These are phyloP conservation scores for Lagenaria siceraria DNA, from an alignment of 306 rosid species.

Conservation along the genomic window DNA sequence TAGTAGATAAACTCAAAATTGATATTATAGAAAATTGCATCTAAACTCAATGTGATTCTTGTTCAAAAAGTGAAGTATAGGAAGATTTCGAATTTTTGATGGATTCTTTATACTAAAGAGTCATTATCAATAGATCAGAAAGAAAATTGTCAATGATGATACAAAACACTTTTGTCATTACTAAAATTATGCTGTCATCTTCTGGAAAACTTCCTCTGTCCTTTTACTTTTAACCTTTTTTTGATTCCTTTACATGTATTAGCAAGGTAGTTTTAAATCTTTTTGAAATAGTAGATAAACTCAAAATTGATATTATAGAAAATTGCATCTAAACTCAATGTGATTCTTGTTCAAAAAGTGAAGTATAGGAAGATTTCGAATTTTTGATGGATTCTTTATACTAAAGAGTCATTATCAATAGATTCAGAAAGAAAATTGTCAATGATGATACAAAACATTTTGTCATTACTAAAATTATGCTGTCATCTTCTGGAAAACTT, in stretches of 20 bases:
- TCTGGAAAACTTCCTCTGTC: too few relatives aligned
- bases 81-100: not conserved
- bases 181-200: too few relatives aligned
- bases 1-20: not conserved
- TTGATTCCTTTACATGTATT: not conserved
- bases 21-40: not conserved
- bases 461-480: not conserved
- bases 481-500: not conserved
- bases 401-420: not conserved
- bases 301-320: not conserved
- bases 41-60: not conserved
- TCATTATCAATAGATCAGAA: too few relatives aligned
- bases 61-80: not conserved
- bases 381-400: not conserved
- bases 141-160: too few relatives aligned
- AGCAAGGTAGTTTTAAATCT: not conserved
- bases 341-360: not conserved
- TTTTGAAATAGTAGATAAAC: not conserved
- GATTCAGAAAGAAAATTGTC: not conserved
- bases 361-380: not conserved
- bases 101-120: too few relatives aligned
- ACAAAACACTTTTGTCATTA: too few relatives aligned
- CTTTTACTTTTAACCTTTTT: not conserved
- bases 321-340: not conserved
- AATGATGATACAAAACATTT: not conserved